These are phyloP conservation scores for Thelonectria blattea DNA, from an alignment of 2,329 filamentous ascomycete species.

Conservation along the genomic window DNA sequence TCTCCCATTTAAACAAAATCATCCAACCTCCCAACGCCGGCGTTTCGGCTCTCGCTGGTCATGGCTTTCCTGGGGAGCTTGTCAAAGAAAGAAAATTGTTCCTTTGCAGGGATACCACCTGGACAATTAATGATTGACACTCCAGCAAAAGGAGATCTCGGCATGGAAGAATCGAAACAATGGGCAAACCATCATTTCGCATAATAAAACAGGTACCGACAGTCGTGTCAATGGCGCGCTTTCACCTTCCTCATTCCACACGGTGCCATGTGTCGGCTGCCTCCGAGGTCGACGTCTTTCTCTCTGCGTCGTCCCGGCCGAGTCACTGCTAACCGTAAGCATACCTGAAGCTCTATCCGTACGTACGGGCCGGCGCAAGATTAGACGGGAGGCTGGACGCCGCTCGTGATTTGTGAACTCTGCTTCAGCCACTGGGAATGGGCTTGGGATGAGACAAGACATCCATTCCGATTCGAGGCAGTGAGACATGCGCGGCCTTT, in stretches of 20 bases:
- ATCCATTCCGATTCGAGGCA: conserved; percentile 47
- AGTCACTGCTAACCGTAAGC: neutral
- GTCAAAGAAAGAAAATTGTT: neutral
- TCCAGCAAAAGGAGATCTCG: conserved; percentile 14
- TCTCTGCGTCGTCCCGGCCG: neutral
- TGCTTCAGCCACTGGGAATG: conserved; percentile 3
- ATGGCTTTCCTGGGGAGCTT: conserved; percentile 15
- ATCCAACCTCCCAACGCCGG: conserved; percentile 20
- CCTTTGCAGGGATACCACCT: no score
- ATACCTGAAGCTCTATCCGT: neutral
- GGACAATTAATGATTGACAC: neutral
- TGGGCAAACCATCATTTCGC: conserved; percentile 2
- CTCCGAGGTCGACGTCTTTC: neutral
- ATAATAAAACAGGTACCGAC: neutral
- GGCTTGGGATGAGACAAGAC: conserved; percentile 8
- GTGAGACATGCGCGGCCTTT: conserved; percentile 56
- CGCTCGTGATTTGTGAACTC: neutral
- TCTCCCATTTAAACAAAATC: neutral
- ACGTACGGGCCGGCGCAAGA: neutral
- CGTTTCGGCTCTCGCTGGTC: conserved; percentile 25
- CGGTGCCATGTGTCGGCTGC: neutral
- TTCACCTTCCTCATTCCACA: neutral
- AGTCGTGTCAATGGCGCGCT: no score
- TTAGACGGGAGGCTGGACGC: neutral
- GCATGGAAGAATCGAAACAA: neutral